Evolutionary conservation across 345 rosid genomes (phyloP).

Genomic region (Citrus medica): DNA sequence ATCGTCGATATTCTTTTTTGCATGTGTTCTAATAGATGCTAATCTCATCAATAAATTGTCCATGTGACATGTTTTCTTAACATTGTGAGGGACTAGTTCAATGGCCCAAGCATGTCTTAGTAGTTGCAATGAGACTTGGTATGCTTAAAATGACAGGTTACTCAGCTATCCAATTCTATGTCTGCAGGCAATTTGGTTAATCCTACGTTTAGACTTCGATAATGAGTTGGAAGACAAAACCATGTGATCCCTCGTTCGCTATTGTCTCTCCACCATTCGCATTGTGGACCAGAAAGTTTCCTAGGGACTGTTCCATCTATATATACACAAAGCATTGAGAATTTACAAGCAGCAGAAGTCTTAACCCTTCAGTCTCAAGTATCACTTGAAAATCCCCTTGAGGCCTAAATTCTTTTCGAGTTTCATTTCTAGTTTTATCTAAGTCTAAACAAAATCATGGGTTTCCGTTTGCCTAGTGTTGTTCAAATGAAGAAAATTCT

Average conservation of each 20-base stretch:
- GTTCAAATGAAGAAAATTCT: conserved; percentile 18
- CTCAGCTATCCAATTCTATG: neutral
- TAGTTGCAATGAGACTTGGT: neutral
- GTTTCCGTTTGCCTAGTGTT: conserved; percentile 1
- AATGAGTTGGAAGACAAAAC: conserved; percentile 23
- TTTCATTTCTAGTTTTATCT: neutral
- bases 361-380: neutral
- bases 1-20: too few relatives aligned
- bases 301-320: neutral
- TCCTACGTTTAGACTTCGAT: neutral
- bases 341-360: neutral
- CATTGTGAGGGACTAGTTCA: neutral
- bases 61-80: too few relatives aligned
- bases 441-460: conserved; percentile 8
- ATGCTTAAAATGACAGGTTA: neutral
- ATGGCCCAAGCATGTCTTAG: neutral
- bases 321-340: neutral
- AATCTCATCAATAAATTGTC: too few relatives aligned
- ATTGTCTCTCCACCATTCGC: neutral
- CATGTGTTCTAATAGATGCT: too few relatives aligned
- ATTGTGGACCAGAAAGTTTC: neutral
- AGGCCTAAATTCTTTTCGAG: neutral
- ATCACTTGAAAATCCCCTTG: neutral
- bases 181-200: neutral
- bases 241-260: conserved; percentile 21